Base-by-base conservation (phyloP, 768 basidiomycete genomes). In the Basidioascus undulatus region DNA sequence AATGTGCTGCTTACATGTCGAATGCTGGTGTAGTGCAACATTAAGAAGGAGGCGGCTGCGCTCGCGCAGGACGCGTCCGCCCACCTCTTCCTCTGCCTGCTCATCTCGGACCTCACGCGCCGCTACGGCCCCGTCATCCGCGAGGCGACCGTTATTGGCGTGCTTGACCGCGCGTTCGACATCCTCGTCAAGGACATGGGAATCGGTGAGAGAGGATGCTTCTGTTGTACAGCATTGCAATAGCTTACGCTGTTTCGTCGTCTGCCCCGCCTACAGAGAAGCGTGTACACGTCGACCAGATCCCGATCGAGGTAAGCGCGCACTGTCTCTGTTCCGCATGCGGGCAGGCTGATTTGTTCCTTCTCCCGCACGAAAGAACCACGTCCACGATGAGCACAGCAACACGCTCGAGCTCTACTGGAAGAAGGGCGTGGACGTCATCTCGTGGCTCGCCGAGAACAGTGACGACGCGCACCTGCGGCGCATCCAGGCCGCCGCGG, bases 101-200 rank as follows among this genome's bases (percentile, higher is more conserved):
- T 98, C 43, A 80, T 98, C 47, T 70, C 84, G 28, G 86, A 96
- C 54, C 69, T 98, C 25, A 94, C 92, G 19, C 72, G 82, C 46
- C 77, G 77, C 37, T 92, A 86, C 57, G 92, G 92, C 8, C 84
- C 92, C 32, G 92, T 98, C 44, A 63, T 94, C 44, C 79, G 92
- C 45, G 76, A 81, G 56, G 92, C 84, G n/a, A 76, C 73, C 50
- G 89, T 98, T 44, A 77, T 87, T 34, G 77, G 78, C 44, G 89
- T 98, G 25, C 68, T 94, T n/a, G 92, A 98, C 53, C 79, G 83
- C 39, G 92, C 92, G 1, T 96, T 94, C 51, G 92, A 98, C 53
- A 89, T 98, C 23, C 62, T 89, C 25, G 73, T 96, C 11, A 79
- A 83, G 32, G 92, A 96, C 57, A 96, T 96, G 55, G 83, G 89